Evolutionary conservation across 2,329 filamentous ascomycete species (phyloP).

Genomic region (Claviceps capensis): DNA sequence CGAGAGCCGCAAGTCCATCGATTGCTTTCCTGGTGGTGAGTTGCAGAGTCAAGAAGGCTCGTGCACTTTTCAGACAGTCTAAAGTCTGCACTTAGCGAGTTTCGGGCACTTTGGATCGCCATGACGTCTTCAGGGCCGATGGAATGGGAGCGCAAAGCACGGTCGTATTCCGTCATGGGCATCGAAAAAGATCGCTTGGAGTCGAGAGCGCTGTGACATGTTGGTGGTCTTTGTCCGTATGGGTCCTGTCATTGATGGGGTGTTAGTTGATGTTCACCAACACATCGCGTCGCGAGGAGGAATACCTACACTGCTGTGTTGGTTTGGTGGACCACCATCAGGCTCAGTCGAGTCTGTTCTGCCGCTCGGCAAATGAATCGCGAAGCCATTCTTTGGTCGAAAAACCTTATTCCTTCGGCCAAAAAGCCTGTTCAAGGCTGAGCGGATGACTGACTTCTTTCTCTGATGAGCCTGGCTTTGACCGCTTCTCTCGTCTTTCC

Average conservation of each 20-base stretch:
- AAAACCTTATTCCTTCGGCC: conserved; percentile 39
- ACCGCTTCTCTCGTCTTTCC: conserved; percentile 7
- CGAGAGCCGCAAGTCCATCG: conserved; percentile 23
- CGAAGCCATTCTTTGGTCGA: conserved; percentile 4
- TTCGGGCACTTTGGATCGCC: conserved; percentile 38
- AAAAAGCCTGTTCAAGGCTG: conserved; percentile 43
- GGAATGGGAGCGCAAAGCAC: conserved; percentile 48
- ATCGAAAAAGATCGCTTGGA: conserved; percentile 44
- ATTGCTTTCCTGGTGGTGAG: conserved; percentile 13
- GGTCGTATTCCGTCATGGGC: conserved; percentile 46
- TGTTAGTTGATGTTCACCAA: neutral
- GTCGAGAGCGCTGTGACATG: conserved; percentile 17
- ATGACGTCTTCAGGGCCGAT: conserved; percentile 41
- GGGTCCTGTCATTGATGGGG: conserved; percentile 10
- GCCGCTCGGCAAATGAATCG: neutral
- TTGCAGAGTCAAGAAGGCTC: neutral
- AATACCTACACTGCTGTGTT: conserved; percentile 37
- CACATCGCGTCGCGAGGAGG: neutral
- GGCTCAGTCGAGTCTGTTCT: neutral
- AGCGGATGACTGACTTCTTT: conserved; percentile 44
- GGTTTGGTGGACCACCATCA: neutral
- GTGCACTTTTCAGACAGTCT: conserved; percentile 16
- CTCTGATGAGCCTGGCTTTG: conserved; percentile 24
- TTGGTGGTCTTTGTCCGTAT: conserved; percentile 26
- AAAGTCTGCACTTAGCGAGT: conserved; percentile 35